A percentile compares a stretch with the other conserved stretches of the same genome.
Evolutionary conservation across 768 basidiomycete species (phyloP).

Genomic region (Podaxis pistillaris): DNA sequence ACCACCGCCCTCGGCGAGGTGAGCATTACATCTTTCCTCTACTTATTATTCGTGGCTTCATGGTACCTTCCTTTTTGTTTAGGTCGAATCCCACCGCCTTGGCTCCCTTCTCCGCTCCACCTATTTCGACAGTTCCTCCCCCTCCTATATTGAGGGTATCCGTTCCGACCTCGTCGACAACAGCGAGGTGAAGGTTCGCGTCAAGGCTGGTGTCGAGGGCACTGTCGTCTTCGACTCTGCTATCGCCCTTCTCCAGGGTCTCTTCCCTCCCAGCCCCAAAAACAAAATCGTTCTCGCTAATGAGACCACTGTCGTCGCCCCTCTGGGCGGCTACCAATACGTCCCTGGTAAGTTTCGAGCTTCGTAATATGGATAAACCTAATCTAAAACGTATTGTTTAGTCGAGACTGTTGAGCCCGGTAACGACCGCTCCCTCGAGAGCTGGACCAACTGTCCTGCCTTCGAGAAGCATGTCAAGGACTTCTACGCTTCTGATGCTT

Average conservation of each 20-base stretch:
- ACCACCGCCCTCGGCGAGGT: constrained; percentile 79
- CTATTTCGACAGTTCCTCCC: constrained; percentile 65
- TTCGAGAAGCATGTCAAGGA: constrained; percentile 63
- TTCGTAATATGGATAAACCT: constrained; percentile 7
- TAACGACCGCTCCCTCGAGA: constrained; percentile 81
- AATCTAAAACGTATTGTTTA: constrained; percentile 19
- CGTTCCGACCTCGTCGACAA: constrained; percentile 69
- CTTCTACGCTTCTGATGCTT: constrained; percentile 61
- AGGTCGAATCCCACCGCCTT: constrained; percentile 70
- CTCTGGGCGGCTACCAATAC: constrained; percentile 84
- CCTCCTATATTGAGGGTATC: constrained; percentile 68
- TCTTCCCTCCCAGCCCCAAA: constrained; percentile 76
- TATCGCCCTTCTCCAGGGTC: constrained; percentile 80
- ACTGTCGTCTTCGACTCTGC: constrained; percentile 86
- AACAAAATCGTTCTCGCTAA: constrained; percentile 81
- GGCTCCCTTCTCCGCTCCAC: constrained; percentile 60
- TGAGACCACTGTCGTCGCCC: constrained; percentile 65
- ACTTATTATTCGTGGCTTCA: not conserved
- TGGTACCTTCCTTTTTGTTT: constrained; percentile 14
- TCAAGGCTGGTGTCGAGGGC: constrained; percentile 84
- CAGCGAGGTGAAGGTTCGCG: constrained; percentile 69
- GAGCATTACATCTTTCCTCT: constrained; percentile 19
- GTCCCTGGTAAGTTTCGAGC: constrained; percentile 55
- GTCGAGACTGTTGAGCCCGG: constrained; percentile 86
- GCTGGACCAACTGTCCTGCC: constrained; percentile 63